phyloP scores from a whole-genome alignment of 1,284 basidiomycete genomes.

The Coriolopsis trogii region DNA sequence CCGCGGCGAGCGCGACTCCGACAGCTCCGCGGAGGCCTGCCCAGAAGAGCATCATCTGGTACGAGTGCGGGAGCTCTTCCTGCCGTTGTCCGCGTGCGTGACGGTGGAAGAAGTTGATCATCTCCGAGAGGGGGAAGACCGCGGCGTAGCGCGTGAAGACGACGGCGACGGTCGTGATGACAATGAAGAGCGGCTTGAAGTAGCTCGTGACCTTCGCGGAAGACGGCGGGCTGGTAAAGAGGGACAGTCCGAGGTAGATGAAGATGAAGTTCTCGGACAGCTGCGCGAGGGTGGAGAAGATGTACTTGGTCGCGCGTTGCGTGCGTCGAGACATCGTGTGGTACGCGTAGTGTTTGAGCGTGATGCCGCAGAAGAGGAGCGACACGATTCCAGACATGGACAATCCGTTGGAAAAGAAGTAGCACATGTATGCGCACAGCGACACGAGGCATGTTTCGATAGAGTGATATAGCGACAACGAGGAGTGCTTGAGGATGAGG shows the following conservation, averaged over 20 bases:
- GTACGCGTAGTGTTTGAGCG: slow-evolving; percentile 98
- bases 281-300: slow-evolving; percentile 90
- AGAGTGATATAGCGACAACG: slow-evolving; percentile 83
- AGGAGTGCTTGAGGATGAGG: slow-evolving; percentile 94
- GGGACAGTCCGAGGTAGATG: slow-evolving; percentile 95
- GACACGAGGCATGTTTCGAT: slow-evolving; percentile 96
- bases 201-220: slow-evolving; percentile 78
- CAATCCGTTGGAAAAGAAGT: slow-evolving; percentile 97
- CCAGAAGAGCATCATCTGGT: slow-evolving; percentile 99
- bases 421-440: slow-evolving; percentile 94
- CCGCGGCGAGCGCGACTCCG: slow-evolving; percentile 94
- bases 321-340: slow-evolving; percentile 98
- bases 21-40: slow-evolving; percentile 96
- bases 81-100: slow-evolving; percentile 82
- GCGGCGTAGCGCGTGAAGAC: slow-evolving; percentile 94
- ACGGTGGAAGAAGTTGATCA: slow-evolving; percentile 90
- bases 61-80: slow-evolving; percentile 92
- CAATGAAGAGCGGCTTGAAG: slow-evolving; percentile 96
- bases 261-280: slow-evolving; percentile 99
- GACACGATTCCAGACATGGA: slow-evolving; percentile 98
- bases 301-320: slow-evolving; percentile 94
- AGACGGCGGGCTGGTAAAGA: slow-evolving; percentile 85
- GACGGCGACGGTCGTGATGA: slow-evolving; percentile 87
- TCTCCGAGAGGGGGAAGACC: slow-evolving; percentile 95
- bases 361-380: slow-evolving; percentile 98